Base-by-base conservation (phyloP, 139 green algal genomes). In the Pleodorina starrii region DNA sequence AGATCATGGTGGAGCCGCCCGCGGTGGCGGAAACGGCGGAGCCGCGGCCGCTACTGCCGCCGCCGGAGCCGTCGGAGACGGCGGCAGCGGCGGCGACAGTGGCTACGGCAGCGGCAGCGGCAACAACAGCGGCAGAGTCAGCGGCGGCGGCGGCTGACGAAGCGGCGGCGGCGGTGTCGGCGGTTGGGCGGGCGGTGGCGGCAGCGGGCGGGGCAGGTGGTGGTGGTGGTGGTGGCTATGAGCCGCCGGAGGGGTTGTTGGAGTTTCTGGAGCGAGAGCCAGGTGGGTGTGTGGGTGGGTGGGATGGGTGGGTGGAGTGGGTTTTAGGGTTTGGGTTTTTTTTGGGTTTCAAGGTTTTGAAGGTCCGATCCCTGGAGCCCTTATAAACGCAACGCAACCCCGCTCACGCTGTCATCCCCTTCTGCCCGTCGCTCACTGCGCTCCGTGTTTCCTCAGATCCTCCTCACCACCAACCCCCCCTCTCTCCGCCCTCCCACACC, bases 241-340 rank as follows among this genome's bases (percentile, higher is more conserved):
- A 12, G 19, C 82, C 82, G 9, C 82, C 66, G 9, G 7, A 3
- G 21, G 44, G 11, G 1, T 63, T 88, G 60, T 14, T 80, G 63
- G 44, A 46, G 7, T 88, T 88, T n/a, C 44, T 88, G 82, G 66
- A 88, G 66, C 32, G 21, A 10, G 82, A 88, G 17, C 82, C 82
- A 19, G 82, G 82, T 88, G 32, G 21, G 36, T 50, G 69, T 3
- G 69, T 23, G 57, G 17, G 57, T n/a, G 66, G 29, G 29, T 43
- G 29, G 66, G 66, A 16, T 4, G 7, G 29, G 29, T 6, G 29
- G 66, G 71, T n/a, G n/a, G n/a, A n/a, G n/a, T n/a, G n/a, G n/a
- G n/a, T n/a, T n/a, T n/a, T n/a, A n/a, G n/a, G n/a, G n/a, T n/a
- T n/a, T n/a, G n/a, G n/a, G n/a, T n/a, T n/a, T n/a, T n/a, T n/a